These are phyloP conservation scores for Suillus plorans DNA, from an alignment of 768 basidiomycete species.

Conservation along the genomic window DNA sequence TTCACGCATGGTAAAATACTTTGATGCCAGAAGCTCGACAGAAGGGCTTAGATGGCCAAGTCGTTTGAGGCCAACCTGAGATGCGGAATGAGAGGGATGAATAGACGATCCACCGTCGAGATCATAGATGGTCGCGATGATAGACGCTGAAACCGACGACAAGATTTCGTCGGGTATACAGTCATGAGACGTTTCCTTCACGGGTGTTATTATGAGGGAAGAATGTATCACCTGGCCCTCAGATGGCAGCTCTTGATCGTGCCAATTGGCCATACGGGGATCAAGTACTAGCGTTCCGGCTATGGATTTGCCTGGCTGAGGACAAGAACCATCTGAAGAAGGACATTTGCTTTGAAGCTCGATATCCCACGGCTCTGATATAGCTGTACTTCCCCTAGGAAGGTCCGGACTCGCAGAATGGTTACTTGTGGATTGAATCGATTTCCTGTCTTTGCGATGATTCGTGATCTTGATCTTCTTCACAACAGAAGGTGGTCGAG, in stretches of 20 bases:
- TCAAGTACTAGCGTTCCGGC: slow-evolving; percentile 38
- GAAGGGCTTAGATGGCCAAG: neutral
- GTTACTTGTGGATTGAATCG: neutral
- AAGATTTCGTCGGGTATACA: neutral
- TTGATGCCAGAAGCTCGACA: slow-evolving; percentile 15
- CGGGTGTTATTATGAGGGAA: neutral
- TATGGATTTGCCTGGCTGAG: slow-evolving; percentile 13
- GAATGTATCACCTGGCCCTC: neutral
- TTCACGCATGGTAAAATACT: slow-evolving; percentile 9
- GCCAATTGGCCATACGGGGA: slow-evolving; percentile 32
- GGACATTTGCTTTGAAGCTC: slow-evolving; percentile 38
- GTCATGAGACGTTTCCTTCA: neutral
- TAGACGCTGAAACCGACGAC: slow-evolving; percentile 3
- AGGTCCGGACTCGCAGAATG: neutral
- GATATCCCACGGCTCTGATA: slow-evolving; percentile 58
- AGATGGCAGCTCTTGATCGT: slow-evolving; percentile 10
- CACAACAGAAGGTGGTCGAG: slow-evolving; percentile 12
- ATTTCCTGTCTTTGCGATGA: neutral
- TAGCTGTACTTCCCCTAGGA: slow-evolving; percentile 12
- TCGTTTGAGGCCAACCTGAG: slow-evolving; percentile 36
- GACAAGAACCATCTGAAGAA: slow-evolving; percentile 21
- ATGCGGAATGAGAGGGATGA: slow-evolving; percentile 57
- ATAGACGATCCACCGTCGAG: slow-evolving; percentile 28
- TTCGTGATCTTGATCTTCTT: slow-evolving; percentile 12
- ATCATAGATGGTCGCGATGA: slow-evolving; percentile 27